Conservation (phyloP, 2,329 filamentous ascomycete species). For the Fusarium algeriense region DNA sequence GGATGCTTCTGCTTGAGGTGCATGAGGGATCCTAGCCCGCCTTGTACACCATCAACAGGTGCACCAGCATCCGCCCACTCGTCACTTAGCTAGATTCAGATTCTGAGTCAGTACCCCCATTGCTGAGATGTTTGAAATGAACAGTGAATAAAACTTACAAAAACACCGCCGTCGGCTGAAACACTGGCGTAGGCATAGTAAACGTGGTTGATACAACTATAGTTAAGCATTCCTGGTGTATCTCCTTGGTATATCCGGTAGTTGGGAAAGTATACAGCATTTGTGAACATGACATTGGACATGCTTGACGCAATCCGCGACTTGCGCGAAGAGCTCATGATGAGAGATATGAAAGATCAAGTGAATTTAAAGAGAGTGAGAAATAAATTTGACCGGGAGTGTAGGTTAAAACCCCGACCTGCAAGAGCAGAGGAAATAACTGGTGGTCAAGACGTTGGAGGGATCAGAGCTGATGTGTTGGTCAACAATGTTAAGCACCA, state of each 20-base stretch:
- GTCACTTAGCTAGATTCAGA: slow-evolving; percentile 73
- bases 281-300: slow-evolving; percentile 69
- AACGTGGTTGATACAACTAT: slow-evolving; percentile 82
- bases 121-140: slow-evolving; percentile 13
- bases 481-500: slow-evolving; percentile 46
- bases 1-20: slow-evolving; percentile 77
- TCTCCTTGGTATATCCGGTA: slow-evolving; percentile 78
- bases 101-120: slow-evolving; percentile 45
- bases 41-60: slow-evolving; percentile 77
- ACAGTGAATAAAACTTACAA: slow-evolving; percentile 66
- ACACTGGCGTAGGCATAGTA: slow-evolving; percentile 88
- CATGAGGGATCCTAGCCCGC: slow-evolving; percentile 79
- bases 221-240: slow-evolving; percentile 79
- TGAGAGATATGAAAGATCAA: slow-evolving; percentile 31
- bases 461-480: slow-evolving; percentile 37
- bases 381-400: slow-evolving; percentile 30
- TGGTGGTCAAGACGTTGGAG: slow-evolving; percentile 21
- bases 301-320: slow-evolving; percentile 60
- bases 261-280: slow-evolving; percentile 89
- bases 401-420: slow-evolving; percentile 26
- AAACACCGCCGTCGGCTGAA: slow-evolving; percentile 77
- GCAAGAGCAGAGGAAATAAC: slow-evolving; percentile 28
- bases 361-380: slow-evolving; percentile 6
- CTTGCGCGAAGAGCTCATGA: slow-evolving; percentile 61
- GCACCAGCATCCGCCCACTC: slow-evolving; percentile 81